These are phyloP conservation scores for Fusarium sambucinum DNA, from an alignment of 2,329 filamentous ascomycete species.

Conservation along the genomic window DNA sequence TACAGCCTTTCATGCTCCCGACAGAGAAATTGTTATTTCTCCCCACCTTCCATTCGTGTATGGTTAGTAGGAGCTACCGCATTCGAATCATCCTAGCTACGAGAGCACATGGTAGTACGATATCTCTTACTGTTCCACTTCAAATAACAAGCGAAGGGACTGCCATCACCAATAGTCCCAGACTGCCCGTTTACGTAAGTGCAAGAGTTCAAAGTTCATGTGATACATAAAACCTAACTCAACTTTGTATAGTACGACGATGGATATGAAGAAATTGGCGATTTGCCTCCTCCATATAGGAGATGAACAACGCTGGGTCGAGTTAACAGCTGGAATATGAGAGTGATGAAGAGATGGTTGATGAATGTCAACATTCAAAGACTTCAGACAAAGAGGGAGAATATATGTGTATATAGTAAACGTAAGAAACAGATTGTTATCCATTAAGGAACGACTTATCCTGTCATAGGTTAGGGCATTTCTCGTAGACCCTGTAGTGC, in stretches of 20 bases:
- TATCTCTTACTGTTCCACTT: constrained; percentile 6
- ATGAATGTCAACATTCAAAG: too few species aligned
- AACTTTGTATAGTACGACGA: fast-evolving
- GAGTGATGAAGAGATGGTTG: too few species aligned
- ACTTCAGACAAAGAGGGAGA: too few species aligned
- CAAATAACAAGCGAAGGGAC: neutral
- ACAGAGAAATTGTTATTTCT: neutral
- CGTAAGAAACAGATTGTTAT: too few species aligned
- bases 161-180: neutral
- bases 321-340: too few species aligned
- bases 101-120: neutral
- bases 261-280: too few species aligned
- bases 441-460: too few species aligned
- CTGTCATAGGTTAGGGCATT: too few species aligned
- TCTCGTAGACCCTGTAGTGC: too few species aligned
- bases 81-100: neutral
- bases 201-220: fast-evolving
- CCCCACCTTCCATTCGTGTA: constrained; percentile 12
- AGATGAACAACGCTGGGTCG: neutral
- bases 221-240: fast-evolving
- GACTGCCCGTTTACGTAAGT: neutral
- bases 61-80: constrained; percentile 11
- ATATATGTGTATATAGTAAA: too few species aligned
- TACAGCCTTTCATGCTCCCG: neutral
- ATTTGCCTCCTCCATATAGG: neutral